phyloP scores from a whole-genome alignment of 192 early-diverging fungal genomes.

The Coemansia sp. region DNA sequence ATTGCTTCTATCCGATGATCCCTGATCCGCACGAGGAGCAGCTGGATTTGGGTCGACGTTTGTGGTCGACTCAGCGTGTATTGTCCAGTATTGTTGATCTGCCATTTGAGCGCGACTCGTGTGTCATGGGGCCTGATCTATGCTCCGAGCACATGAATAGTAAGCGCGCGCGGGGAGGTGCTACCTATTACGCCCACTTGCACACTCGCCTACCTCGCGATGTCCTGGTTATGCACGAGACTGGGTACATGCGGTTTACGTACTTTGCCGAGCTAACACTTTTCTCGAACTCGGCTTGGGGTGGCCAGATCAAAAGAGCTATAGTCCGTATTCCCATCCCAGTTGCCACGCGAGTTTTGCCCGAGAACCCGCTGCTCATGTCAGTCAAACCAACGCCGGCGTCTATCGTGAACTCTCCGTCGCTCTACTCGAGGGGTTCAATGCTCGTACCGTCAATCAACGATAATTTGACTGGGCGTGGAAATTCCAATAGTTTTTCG shows the following conservation, averaged over 20 bases:
- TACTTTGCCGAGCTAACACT: slow-evolving; percentile 31
- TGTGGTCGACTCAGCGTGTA: slow-evolving; percentile 30
- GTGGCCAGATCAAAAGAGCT: slow-evolving; percentile 19
- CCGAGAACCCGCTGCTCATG: slow-evolving; percentile 4
- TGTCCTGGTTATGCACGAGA: slow-evolving; percentile 27
- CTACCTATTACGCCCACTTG: slow-evolving; percentile 34
- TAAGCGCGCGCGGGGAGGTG: slow-evolving; percentile 8
- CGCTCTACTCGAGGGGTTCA: slow-evolving; percentile 1
- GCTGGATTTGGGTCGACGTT: slow-evolving; percentile 41
- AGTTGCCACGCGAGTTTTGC: slow-evolving; percentile 24
- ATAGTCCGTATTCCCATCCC: slow-evolving; percentile 31
- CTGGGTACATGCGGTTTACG: slow-evolving; percentile 33
- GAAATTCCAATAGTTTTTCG: not conserved
- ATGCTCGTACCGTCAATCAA: not conserved
- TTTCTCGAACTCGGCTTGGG: slow-evolving; percentile 30
- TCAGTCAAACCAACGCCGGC: not conserved
- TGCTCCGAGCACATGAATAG: slow-evolving; percentile 34
- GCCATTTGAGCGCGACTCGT: slow-evolving; percentile 40
- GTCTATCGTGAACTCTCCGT: not conserved
- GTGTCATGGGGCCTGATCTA: slow-evolving; percentile 13
- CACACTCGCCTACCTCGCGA: slow-evolving; percentile 17
- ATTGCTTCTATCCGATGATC: slow-evolving; percentile 49
- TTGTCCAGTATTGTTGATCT: slow-evolving; percentile 18
- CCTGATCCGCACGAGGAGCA: slow-evolving; percentile 46
- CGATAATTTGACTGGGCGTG: not conserved